These are phyloP conservation scores for Syncephalastrum monosporum DNA, from an alignment of 371 early-diverging fungal species.

Conservation along the genomic window DNA sequence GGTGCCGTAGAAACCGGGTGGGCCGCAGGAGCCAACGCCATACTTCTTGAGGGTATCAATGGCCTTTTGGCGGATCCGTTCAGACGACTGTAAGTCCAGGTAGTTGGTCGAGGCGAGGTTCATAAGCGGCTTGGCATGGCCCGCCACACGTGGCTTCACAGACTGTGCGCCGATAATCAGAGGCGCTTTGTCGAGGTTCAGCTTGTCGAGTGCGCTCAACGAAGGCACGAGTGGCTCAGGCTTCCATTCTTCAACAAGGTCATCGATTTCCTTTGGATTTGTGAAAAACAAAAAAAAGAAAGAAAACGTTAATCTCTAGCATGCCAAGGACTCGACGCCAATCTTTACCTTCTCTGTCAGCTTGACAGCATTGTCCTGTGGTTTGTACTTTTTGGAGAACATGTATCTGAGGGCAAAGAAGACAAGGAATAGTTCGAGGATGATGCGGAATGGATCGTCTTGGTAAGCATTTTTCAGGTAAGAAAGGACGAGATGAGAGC, in stretches of 20 bases:
- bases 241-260: constrained; percentile 94
- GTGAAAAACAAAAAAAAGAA: too few relatives aligned
- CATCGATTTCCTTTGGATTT: constrained; percentile 80
- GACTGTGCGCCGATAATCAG: constrained; percentile 71
- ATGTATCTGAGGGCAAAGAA: constrained; percentile 91
- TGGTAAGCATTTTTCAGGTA: constrained; percentile 94
- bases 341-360: constrained; percentile 79
- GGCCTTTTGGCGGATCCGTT: constrained; percentile 82
- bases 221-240: constrained; percentile 93
- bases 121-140: constrained; percentile 58
- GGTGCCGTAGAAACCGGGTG: constrained; percentile 99
- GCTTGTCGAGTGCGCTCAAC: constrained; percentile 68
- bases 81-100: constrained; percentile 77
- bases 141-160: constrained; percentile 54
- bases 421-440: constrained; percentile 84
- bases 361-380: constrained; percentile 77
- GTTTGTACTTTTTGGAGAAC: constrained; percentile 81
- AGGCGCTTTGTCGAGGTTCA: constrained; percentile 79
- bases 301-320: neutral
- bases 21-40: constrained; percentile 99
- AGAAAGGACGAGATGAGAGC: constrained; percentile 69
- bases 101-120: constrained; percentile 91
- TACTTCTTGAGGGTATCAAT: constrained; percentile 89
- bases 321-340: neutral
- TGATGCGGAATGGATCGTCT: constrained; percentile 92